Percentiles rank a stretch among this genome's conserved stretches.
Evolutionary conservation across 257 asterid species (phyloP).

Genomic region (Capsicum chinense): DNA sequence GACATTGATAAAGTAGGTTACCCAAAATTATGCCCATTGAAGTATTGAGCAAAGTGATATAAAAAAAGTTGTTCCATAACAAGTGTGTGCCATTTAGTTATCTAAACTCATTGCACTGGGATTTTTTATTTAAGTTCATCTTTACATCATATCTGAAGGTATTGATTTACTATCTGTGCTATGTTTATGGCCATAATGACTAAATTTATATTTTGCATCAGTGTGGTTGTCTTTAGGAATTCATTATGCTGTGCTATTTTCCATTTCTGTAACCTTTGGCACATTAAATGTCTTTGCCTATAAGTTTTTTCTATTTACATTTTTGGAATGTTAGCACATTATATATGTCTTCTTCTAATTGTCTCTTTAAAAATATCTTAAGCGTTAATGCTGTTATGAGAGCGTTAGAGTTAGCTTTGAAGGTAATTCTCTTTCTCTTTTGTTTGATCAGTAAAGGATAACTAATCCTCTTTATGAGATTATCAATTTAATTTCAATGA

Average conservation of each 20-base stretch:
- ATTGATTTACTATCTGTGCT: background rate
- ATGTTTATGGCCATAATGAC: background rate
- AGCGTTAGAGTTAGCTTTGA: conserved; percentile 82
- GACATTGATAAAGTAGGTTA: background rate
- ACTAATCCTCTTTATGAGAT: background rate
- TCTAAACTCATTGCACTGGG: background rate
- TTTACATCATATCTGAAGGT: background rate
- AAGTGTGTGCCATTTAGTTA: background rate
- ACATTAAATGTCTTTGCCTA: conserved; percentile 3
- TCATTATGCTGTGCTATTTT: background rate
- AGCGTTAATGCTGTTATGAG: conserved; percentile 74
- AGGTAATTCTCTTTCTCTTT: conserved; percentile 46
- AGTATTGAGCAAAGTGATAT: background rate
- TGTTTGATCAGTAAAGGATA: no score
- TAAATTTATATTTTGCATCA: background rate
- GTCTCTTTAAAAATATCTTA: conserved; percentile 58
- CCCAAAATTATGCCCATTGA: background rate
- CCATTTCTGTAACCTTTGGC: background rate
- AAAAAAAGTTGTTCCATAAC: background rate
- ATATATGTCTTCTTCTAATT: background rate
- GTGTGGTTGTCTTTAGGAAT: background rate
- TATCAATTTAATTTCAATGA: background rate
- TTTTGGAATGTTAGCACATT: background rate
- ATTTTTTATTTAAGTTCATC: background rate
- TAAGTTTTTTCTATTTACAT: background rate